These are phyloP conservation scores for Nicotiana tabacum DNA, from an alignment of 257 asterid species.

Conservation along the genomic window DNA sequence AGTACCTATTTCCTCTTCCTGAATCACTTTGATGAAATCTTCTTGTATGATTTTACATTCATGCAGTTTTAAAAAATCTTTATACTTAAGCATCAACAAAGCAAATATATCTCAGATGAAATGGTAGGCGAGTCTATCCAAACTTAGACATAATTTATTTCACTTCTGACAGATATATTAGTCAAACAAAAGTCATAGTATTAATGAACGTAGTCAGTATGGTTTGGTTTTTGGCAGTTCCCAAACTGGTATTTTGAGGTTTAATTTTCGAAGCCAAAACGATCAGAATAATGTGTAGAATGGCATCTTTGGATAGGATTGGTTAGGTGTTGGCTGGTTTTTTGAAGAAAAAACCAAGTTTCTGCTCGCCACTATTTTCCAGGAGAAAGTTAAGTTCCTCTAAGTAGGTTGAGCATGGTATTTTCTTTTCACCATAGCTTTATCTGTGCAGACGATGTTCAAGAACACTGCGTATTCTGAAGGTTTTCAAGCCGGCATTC, in stretches of 20 bases:
- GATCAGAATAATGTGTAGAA: too few relatives aligned
- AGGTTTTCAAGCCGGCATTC: slow-evolving; percentile 58
- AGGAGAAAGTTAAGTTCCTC: not conserved
- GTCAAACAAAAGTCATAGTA: not conserved
- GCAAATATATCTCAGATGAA: not conserved
- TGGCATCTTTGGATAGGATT: too few relatives aligned
- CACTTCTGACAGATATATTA: not conserved
- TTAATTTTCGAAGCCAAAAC: too few relatives aligned
- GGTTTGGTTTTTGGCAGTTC: not conserved
- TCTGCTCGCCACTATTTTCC: not conserved
- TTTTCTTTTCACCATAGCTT: not conserved
- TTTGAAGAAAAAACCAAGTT: not conserved
- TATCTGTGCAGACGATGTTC: slow-evolving; percentile 44
- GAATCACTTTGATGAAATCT: not conserved
- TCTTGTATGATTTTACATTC: not conserved
- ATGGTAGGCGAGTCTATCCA: not conserved
- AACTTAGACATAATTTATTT: not conserved
- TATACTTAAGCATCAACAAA: not conserved
- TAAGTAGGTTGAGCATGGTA: not conserved
- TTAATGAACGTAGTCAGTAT: not conserved
- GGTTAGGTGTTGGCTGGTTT: not conserved
- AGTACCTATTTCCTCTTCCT: slow-evolving; percentile 19
- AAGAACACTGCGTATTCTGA: slow-evolving; percentile 70
- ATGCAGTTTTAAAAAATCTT: not conserved
- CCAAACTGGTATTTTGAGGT: too few relatives aligned